Evolutionary conservation across 1,139 yeast genomes (phyloP), one percentile per base, ranked within the genome.

Genomic region (Saccharomyces pastorianus): DNA sequence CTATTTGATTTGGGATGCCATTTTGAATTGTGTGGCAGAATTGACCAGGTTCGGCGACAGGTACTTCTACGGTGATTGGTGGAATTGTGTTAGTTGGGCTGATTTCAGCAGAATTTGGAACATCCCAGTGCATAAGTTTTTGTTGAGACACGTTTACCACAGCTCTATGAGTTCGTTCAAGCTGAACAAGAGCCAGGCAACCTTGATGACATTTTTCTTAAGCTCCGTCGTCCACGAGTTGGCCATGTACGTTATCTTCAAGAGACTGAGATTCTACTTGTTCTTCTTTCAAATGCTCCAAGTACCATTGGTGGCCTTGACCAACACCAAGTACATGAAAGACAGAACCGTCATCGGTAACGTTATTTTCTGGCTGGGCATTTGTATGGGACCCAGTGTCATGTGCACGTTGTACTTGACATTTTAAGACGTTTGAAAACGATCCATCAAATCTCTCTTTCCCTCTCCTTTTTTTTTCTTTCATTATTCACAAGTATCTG

Each of bases 51-150:
- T 85, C 71, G 96, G 91, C 1, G 98, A 93, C 67, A 80, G 99
- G 47, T 88, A 86, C 61, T 93, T 93, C 69, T 93, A 93, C 65
- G 95, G 96, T 3, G 88, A 90, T 47, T 93, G 99, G 99, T 93
- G 98, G 99, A 88, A 93, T 62, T 88, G 95, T 60, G 83, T 87
- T 28, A 85, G 90, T 51, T 93, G 97, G 96, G 90, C 88, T 54
- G 93, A 90, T 67, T 93, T 88, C 72, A 87, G 97, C 7, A 79
- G 97, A 60, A 83, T 88, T 60, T 95, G 99, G 99, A 93, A 93
- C 68, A 79, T 82, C 8, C 97, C 98, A 0, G 98, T 95, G n/a
- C 97, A 93, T 69, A 81, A 84, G 61, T 93, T 93, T 64, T 74
- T 93, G 56, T 74, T 90, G 48, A 80, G 98, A 59, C 99, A 95